Conservation (phyloP, 768 basidiomycete genomes). For the Russula earlei region DNA sequence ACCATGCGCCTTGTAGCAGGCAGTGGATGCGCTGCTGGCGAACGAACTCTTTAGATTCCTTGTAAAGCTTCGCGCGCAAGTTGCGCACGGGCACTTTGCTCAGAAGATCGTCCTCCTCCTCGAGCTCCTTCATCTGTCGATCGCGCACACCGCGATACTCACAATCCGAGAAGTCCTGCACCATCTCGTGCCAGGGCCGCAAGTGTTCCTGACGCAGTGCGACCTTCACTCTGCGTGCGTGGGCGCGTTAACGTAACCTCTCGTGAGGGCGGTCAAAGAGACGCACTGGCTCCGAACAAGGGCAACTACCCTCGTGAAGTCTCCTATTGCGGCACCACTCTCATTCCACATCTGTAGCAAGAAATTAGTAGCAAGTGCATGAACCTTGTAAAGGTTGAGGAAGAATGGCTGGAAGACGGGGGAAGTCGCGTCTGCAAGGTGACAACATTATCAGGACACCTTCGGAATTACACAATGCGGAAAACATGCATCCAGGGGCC, state of each 20-base stretch:
- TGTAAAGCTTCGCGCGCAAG: slow-evolving; percentile 75
- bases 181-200: slow-evolving; percentile 76
- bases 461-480: background rate
- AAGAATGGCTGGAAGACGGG: slow-evolving; percentile 83
- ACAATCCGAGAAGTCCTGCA: slow-evolving; percentile 67
- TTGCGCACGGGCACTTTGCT: slow-evolving; percentile 81
- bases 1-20: slow-evolving; percentile 85
- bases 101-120: slow-evolving; percentile 78
- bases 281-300: slow-evolving; percentile 80
- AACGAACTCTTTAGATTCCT: slow-evolving; percentile 86
- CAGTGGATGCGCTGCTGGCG: slow-evolving; percentile 83
- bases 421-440: slow-evolving; percentile 56
- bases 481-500: slow-evolving; percentile 67
- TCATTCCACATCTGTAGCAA: slow-evolving; percentile 93
- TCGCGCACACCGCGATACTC: slow-evolving; percentile 83
- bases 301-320: slow-evolving; percentile 70
- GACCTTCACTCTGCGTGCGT: slow-evolving; percentile 51
- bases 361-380: slow-evolving; percentile 72
- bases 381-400: slow-evolving; percentile 73
- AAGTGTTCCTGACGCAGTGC: slow-evolving; percentile 66
- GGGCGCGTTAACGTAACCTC: background rate
- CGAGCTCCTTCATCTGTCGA: slow-evolving; percentile 84
- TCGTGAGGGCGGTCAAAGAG: background rate
- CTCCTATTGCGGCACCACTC: slow-evolving; percentile 63
- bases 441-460: background rate